Base-by-base conservation (phyloP, 2,329 filamentous ascomycete genomes). In the Fusarium floridanum region DNA sequence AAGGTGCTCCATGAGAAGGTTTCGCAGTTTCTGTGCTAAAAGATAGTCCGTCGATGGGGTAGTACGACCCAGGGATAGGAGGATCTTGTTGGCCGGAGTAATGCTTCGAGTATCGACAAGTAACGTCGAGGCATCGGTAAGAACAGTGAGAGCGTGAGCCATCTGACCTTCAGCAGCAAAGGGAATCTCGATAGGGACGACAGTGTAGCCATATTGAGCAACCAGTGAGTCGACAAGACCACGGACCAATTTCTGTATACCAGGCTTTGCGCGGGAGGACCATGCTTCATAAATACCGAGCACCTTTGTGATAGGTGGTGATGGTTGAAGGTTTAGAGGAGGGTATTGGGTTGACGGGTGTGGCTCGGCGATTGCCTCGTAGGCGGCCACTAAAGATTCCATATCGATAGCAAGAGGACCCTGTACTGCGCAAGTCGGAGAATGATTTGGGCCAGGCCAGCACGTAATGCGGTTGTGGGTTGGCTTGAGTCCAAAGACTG, bases 81-180 rank as follows among this genome's bases (percentile, higher is more conserved):
- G 86, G 39, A 95, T 86, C 68, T 91, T 90, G 82, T 92, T 94
- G 0, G 91, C 86, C 0, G 90, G 83, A 0, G 91, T 90, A 43
- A 92, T 84, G 27, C 86, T 85, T 6, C 81, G 77, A 1, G 86
- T 83, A 16, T 90, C 81, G 4, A 85, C 68, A 82, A 89, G 76
- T 17, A 88, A 74, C 1, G 86, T 84, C 2, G 86, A 82, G 1
- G 82, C 86, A 48, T 95, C 93, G 9, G 88, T 87, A 63, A 95
- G 88, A 71, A 95, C 93, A 1, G 93, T 94, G 71, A 95, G 82
- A 24, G 92, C 91, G 81, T 95, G 93, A 0, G 93, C 93, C 22
- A 90, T 87, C 81, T 95, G 92, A 24, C 91, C 92, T 76, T 94
- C 88, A 12, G 86, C 79, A 1, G 90, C 75, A 29, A 90, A 86